Evolutionary conservation across 139 green algal genomes (phyloP).

Genomic region (Coccomyxa sp.): DNA sequence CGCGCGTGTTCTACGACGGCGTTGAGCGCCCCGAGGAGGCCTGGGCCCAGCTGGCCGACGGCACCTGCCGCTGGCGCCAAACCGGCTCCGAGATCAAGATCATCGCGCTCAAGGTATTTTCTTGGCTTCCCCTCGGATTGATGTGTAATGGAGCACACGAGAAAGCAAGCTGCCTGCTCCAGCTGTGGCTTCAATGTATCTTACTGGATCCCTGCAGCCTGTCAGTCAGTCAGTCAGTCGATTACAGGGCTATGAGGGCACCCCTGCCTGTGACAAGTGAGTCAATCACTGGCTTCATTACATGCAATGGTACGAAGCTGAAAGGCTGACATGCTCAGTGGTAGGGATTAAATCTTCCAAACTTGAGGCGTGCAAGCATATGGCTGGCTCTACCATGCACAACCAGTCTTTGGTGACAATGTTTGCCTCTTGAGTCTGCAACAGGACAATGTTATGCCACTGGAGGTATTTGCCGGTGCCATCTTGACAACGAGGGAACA

Average conservation of each 20-base stretch:
- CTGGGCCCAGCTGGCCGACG: slow-evolving; percentile 59
- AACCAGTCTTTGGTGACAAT: no score
- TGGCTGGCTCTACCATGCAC: no score
- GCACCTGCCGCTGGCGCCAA: slow-evolving; percentile 67
- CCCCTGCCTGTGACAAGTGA: no score
- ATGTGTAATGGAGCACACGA: not conserved
- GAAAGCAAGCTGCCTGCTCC: not conserved
- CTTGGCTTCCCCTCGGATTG: not conserved
- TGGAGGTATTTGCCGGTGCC: no score
- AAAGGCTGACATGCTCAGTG: no score
- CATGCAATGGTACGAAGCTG: not conserved
- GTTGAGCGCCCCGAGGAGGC: slow-evolving; percentile 38
- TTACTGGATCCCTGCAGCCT: not conserved
- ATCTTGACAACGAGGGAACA: no score
- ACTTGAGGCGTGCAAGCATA: no score
- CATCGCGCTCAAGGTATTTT: slow-evolving; percentile 30
- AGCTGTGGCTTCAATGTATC: not conserved
- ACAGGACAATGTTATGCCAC: no score
- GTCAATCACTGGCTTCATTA: no score
- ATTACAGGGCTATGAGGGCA: no score
- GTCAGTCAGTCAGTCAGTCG: not conserved
- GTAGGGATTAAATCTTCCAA: no score
- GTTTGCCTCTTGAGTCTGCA: no score
- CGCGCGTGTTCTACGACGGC: slow-evolving; percentile 4
- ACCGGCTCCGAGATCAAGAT: slow-evolving; percentile 60